Evolutionary conservation across 768 basidiomycete genomes (phyloP).

Genomic region (Leccinum disarticulatum): DNA sequence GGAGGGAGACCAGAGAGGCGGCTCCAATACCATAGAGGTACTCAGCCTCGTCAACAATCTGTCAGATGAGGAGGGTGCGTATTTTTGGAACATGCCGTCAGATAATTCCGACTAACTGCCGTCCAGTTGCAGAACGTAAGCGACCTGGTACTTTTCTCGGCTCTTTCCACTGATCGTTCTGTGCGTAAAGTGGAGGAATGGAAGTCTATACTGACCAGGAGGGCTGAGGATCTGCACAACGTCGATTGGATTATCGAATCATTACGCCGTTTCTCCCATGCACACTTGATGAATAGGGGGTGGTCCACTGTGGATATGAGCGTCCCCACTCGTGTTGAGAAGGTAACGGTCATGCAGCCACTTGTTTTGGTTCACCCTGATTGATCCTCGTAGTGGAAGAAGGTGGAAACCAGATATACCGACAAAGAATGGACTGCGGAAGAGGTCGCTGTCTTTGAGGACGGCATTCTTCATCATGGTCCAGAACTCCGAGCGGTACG

Average conservation of each 20-base stretch:
- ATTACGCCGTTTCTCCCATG: constrained; percentile 68
- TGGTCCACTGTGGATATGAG: constrained; percentile 66
- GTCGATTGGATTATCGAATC: constrained; percentile 87
- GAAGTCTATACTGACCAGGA: constrained; percentile 55
- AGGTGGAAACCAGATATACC: constrained; percentile 57
- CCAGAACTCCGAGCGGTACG: constrained; percentile 78
- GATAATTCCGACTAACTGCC: constrained; percentile 22
- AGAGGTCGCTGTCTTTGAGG: constrained; percentile 74
- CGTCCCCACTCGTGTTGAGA: constrained; percentile 53
- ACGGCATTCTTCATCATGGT: constrained; percentile 67
- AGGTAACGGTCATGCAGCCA: constrained; percentile 45
- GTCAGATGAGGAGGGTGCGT: constrained; percentile 66
- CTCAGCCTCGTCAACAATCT: constrained; percentile 64
- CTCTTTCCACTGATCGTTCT: constrained; percentile 5
- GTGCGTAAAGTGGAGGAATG: constrained; percentile 59
- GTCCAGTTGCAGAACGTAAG: constrained; percentile 59
- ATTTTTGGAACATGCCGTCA: constrained; percentile 16
- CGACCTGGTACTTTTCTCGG: constrained; percentile 2
- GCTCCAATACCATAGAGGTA: constrained; percentile 72
- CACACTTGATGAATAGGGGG: constrained; percentile 55
- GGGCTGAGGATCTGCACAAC: constrained; percentile 49
- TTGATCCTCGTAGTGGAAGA: constrained; percentile 63
- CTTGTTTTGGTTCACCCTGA: constrained; percentile 12
- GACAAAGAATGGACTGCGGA: constrained; percentile 72
- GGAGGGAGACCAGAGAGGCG: constrained; percentile 57